Percentiles rank a stretch among this genome's conserved stretches.
These are phyloP conservation scores for Penicillium sp. DNA, from an alignment of 2,329 filamentous ascomycete species.

Conservation along the genomic window DNA sequence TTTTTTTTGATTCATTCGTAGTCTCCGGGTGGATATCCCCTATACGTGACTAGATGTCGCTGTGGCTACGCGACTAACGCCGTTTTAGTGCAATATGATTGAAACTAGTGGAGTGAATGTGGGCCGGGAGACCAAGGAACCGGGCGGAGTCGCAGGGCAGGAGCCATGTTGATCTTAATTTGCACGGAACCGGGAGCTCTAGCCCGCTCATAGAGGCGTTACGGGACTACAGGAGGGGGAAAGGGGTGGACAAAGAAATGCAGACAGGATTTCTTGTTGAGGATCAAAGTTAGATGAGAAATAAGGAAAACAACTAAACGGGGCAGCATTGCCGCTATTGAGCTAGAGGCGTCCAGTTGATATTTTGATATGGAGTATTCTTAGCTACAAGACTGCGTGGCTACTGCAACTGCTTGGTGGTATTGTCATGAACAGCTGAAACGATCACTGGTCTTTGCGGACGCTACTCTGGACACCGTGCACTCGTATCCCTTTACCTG, in stretches of 20 bases:
- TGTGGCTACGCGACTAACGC: constrained; percentile 28
- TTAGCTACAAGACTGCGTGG: background rate
- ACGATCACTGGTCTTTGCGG: background rate
- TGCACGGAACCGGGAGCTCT: constrained; percentile 23
- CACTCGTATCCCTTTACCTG: background rate
- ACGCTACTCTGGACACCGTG: background rate
- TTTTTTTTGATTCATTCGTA: no score
- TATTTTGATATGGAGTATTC: background rate
- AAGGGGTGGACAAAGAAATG: background rate
- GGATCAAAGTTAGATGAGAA: background rate
- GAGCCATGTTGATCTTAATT: constrained; percentile 23
- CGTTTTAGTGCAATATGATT: constrained; percentile 9
- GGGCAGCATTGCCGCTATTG: background rate
- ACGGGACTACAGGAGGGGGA: background rate
- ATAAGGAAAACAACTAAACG: background rate
- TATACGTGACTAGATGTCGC: constrained; percentile 17
- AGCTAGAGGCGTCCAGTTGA: background rate
- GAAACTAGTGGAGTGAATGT: constrained; percentile 5
- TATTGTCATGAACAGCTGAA: background rate
- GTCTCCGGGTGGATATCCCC: constrained; percentile 1
- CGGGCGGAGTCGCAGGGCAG: background rate
- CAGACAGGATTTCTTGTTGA: background rate
- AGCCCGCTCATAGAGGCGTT: constrained; percentile 8
- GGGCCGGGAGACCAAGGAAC: background rate
- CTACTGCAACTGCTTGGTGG: background rate